Base-by-base conservation (phyloP, 805 yeast species). In the Saccharomycopsis javanensis region DNA sequence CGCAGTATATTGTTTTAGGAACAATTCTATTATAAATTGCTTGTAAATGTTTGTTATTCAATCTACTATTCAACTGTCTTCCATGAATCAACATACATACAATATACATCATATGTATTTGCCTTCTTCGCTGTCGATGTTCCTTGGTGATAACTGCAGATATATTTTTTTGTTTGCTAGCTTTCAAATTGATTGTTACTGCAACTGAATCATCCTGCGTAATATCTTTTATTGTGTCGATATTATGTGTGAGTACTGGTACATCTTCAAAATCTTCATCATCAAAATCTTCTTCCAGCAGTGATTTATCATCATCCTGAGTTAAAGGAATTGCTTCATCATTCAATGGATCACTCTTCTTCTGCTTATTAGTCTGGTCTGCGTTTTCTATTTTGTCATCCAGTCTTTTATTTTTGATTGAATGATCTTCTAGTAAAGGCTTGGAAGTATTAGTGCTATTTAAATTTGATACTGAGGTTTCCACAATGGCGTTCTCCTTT, bases 11-110 rank as follows among this genome's bases (percentile, higher is more conserved):
- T 3, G 70, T 68, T 0, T 70, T 69, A 0, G 94, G 82, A 0
- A 88, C 73, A 1, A 76, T 63, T 15, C 69, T 69, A 25, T 74
- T 67, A 13, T 89, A 68, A 8, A 64, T 62, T 16, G 63, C 55
- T 16, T 76, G 73, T 0, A 87, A 65, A 2, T 61, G 59, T 0
- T 66, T 64, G 60, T 81, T 79, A 58, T 79, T 80, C 60, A 89
- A 78, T 97, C 97, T 91, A 5, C 70, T 62, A 66, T 91, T 92
- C 27, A 96, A 75, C 2, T 80, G 64, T 0, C 74, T 74, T 0
- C 90, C 94, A 66, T 88, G 95, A 1, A 77, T 66, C 55, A 86
- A 68, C 80, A 88, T 79, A 25, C 77, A 69, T 15, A 79, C 72
- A 1, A 92, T 63, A 58, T 80, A 78, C 54, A 79, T 62, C 69